Conservation (phyloP, 805 yeast genomes). For the Ogataea siamensis region DNA sequence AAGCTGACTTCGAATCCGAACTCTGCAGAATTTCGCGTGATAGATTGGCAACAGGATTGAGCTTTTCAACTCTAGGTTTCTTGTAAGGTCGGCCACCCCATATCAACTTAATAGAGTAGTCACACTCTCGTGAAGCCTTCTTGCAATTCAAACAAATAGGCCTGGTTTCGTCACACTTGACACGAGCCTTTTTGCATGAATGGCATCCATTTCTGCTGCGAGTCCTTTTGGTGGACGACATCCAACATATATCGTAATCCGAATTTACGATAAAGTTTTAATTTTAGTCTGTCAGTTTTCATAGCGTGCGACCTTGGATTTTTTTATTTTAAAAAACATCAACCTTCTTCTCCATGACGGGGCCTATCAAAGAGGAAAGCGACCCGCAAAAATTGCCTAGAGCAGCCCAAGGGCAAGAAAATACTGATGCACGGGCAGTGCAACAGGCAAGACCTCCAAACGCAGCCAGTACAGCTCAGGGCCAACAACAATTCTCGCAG, state of each 20-base stretch:
- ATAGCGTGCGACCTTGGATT: constrained; percentile 1
- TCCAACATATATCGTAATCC: neutral
- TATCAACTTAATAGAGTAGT: constrained; percentile 57
- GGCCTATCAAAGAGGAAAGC: constrained; percentile 18
- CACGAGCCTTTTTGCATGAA: constrained; percentile 57
- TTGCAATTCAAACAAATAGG: constrained; percentile 61
- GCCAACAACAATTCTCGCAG: constrained; percentile 50
- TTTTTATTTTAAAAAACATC: constrained; percentile 6
- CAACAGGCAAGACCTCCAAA: constrained; percentile 13
- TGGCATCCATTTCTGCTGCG: constrained; percentile 61
- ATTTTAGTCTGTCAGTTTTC: constrained; percentile 2
- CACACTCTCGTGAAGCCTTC: constrained; percentile 49
- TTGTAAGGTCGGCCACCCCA: constrained; percentile 78
- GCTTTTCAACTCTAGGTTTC: constrained; percentile 36
- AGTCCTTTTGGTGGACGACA: constrained; percentile 27
- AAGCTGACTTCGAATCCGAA: neutral
- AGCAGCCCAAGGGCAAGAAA: constrained; percentile 9
- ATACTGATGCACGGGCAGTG: constrained; percentile 7
- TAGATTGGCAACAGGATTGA: constrained; percentile 28
- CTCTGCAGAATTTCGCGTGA: constrained; percentile 18
- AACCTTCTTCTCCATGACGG: constrained; percentile 14
- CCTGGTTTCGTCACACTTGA: constrained; percentile 68
- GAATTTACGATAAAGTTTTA: neutral
- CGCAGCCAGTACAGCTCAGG: constrained; percentile 9
- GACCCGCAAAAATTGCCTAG: constrained; percentile 13